phyloP scores from a whole-genome alignment of 148 eudicot genomes.

The Nyssa sinensis region DNA sequence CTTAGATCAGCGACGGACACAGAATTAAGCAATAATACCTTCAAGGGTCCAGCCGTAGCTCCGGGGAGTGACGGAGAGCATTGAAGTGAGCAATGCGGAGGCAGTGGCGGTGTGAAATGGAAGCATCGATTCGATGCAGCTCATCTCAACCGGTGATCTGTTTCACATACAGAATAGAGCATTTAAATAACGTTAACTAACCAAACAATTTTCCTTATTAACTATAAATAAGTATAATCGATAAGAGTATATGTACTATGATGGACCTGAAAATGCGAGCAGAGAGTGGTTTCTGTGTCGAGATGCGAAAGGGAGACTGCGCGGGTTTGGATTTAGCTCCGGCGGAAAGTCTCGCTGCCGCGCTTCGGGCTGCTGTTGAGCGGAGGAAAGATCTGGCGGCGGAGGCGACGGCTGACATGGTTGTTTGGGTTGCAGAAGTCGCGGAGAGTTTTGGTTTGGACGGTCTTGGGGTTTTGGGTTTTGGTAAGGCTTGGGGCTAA shows the following conservation, averaged over 20 bases:
- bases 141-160: slow-evolving; percentile 81
- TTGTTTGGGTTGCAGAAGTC: too few relatives aligned
- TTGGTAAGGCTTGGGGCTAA: background rate
- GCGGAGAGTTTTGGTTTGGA: background rate
- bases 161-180: background rate
- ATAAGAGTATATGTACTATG: background rate
- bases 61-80: slow-evolving; percentile 64
- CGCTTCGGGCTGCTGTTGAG: slow-evolving; percentile 32
- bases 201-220: background rate
- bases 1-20: background rate
- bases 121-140: slow-evolving; percentile 61
- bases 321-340: slow-evolving; percentile 50
- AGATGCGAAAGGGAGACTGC: slow-evolving; percentile 43
- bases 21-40: slow-evolving; percentile 41
- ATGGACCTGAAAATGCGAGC: slow-evolving; percentile 67
- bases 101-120: slow-evolving; percentile 92
- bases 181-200: background rate
- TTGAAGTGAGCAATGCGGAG: slow-evolving; percentile 78
- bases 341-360: slow-evolving; percentile 34
- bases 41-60: slow-evolving; percentile 67
- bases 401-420: slow-evolving; percentile 34
- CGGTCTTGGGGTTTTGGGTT: slow-evolving; percentile 19
- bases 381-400: slow-evolving; percentile 63
- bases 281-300: slow-evolving; percentile 49
- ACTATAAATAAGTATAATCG: background rate